Evolutionary conservation across 257 asterid genomes (phyloP).

Genomic region (Solanum sitiens): DNA sequence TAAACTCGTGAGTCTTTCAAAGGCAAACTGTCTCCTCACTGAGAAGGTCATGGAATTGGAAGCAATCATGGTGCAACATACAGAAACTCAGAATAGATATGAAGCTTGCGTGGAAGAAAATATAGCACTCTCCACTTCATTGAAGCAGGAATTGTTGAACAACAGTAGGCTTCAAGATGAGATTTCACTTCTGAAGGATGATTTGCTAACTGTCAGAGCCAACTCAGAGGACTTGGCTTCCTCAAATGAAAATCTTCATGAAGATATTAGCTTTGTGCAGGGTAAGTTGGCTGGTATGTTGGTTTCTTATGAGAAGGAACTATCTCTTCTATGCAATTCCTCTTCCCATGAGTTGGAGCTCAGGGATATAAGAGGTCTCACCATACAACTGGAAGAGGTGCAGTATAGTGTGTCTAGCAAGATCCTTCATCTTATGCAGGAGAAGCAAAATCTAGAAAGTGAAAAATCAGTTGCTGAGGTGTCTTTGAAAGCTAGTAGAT

Average conservation of each 20-base stretch:
- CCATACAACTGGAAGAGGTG: slow-evolving; percentile 54
- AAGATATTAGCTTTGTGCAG: slow-evolving; percentile 30
- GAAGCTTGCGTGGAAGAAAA: slow-evolving; percentile 64
- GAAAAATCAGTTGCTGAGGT: slow-evolving; percentile 42
- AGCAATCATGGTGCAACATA: slow-evolving; percentile 20
- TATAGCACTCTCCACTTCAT: slow-evolving; percentile 38
- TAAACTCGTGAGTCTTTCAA: slow-evolving; percentile 27
- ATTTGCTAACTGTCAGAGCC: slow-evolving; percentile 23
- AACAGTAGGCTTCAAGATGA: slow-evolving; percentile 43
- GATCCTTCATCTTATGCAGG: slow-evolving; percentile 46
- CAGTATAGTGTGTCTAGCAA: slow-evolving; percentile 32
- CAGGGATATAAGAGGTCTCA: slow-evolving; percentile 30
- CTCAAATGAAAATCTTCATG: slow-evolving; percentile 44
- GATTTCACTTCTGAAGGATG: slow-evolving; percentile 35
- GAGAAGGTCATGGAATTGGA: slow-evolving; percentile 52
- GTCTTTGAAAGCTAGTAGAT: slow-evolving; percentile 42
- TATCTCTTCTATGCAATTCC: slow-evolving; percentile 13
- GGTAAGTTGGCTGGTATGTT: slow-evolving; percentile 40
- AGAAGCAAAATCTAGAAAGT: slow-evolving; percentile 44
- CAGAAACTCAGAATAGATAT: slow-evolving; percentile 31
- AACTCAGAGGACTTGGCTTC: slow-evolving; percentile 44
- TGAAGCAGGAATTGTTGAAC: slow-evolving; percentile 44
- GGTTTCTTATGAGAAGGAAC: slow-evolving; percentile 27
- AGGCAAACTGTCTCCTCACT: slow-evolving; percentile 44
- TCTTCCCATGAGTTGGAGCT: slow-evolving; percentile 14